These are phyloP conservation scores for Albugo candida DNA, from an alignment of 352 stramenopile genomes.

Conservation along the genomic window DNA sequence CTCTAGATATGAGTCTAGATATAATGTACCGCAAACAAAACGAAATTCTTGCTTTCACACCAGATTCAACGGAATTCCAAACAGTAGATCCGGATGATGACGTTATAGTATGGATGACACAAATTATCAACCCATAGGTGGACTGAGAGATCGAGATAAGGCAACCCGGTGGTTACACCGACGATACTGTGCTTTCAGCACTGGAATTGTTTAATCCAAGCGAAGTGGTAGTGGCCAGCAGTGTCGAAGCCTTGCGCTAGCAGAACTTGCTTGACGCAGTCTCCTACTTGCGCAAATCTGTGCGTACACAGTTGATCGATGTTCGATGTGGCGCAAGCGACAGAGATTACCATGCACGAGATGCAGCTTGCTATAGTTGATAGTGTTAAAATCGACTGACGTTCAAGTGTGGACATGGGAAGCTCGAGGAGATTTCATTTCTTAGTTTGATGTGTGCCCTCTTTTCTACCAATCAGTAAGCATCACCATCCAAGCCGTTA, in stretches of 20 bases:
- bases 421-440: no score
- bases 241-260: slow-evolving; percentile 92
- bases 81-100: slow-evolving; percentile 22
- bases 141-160: slow-evolving; percentile 87
- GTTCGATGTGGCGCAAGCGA: slow-evolving; percentile 83
- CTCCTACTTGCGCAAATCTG: slow-evolving; percentile 89
- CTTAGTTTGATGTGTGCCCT: no score
- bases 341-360: slow-evolving; percentile 91
- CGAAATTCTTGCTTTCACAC: slow-evolving; percentile 6
- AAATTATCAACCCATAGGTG: slow-evolving; percentile 88
- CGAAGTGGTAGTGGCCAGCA: slow-evolving; percentile 93
- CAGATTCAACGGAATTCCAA: neutral
- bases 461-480: no score
- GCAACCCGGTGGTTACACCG: slow-evolving; percentile 97
- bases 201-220: slow-evolving; percentile 85
- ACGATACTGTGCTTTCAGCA: slow-evolving; percentile 94
- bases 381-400: no score
- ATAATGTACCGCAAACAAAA: neutral
- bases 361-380: slow-evolving; percentile 96
- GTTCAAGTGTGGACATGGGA: no score
- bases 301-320: slow-evolving; percentile 84
- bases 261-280: slow-evolving; percentile 87
- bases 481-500: no score
- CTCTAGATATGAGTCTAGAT: slow-evolving; percentile 84
- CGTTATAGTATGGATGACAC: slow-evolving; percentile 92